Percentiles rank a stretch among this genome's conserved stretches.
phyloP scores from a whole-genome alignment of 768 basidiomycete species.

The Calocybe gangraenosa region DNA sequence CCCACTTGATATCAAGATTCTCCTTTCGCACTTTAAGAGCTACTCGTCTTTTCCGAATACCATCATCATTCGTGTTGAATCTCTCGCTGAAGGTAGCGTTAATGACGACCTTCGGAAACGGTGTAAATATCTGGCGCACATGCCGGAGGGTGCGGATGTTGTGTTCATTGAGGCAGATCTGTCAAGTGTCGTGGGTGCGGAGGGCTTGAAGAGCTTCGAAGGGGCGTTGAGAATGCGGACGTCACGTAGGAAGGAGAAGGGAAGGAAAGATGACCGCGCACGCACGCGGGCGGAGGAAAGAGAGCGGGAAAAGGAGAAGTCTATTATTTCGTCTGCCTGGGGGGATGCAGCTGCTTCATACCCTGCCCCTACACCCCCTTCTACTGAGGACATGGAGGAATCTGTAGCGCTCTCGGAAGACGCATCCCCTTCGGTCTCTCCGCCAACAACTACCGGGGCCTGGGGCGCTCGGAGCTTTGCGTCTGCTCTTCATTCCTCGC shows the following conservation, averaged over 20 bases:
- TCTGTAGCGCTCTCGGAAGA: conserved; percentile 23
- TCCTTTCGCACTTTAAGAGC: conserved; percentile 76
- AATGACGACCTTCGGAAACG: conserved; percentile 92
- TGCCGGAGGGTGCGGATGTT: conserved; percentile 89
- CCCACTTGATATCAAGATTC: conserved; percentile 91
- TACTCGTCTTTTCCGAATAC: conserved; percentile 83
- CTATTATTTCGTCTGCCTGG: conserved; percentile 17
- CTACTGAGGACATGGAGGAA: conserved; percentile 21
- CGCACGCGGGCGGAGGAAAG: conserved; percentile 72
- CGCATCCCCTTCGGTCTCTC: conserved; percentile 9
- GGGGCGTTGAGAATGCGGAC: conserved; percentile 73
- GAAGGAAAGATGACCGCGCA: conserved; percentile 83
- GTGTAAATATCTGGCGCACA: conserved; percentile 92
- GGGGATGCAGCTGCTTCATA: conserved; percentile 12
- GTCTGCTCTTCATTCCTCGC: conserved; percentile 60
- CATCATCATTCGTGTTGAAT: conserved; percentile 79
- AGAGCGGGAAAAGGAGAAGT: conserved; percentile 56
- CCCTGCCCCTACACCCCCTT: conserved; percentile 18
- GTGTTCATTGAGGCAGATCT: conserved; percentile 91
- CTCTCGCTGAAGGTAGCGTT: conserved; percentile 70
- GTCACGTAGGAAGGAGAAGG: conserved; percentile 74
- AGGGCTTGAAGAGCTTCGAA: conserved; percentile 81
- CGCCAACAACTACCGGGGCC: conserved; percentile 40
- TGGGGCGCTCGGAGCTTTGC: conserved; percentile 86
- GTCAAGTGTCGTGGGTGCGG: conserved; percentile 66